Conservation (phyloP, 306 rosid genomes). For the Prosopis cineraria region DNA sequence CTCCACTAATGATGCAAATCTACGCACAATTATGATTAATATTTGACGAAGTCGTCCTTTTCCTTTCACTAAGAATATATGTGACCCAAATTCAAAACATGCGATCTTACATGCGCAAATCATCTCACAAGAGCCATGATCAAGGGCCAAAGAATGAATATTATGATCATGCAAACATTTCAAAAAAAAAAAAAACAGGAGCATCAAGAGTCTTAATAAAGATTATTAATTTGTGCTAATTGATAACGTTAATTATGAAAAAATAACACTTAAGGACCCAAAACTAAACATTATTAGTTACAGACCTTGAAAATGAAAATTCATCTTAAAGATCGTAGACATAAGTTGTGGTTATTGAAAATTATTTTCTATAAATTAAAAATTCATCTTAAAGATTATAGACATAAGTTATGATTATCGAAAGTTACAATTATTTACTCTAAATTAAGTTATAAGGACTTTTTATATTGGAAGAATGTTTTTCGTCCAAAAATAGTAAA, state of each 20-base stretch:
- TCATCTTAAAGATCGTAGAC: background rate
- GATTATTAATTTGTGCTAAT: background rate
- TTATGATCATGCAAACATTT: constrained; percentile 34
- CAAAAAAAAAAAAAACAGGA: no score
- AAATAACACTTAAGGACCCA: background rate
- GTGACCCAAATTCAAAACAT: constrained; percentile 24
- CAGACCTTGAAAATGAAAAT: background rate
- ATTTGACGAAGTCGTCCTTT: constrained; percentile 6
- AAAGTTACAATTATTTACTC: background rate
- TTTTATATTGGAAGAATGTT: background rate
- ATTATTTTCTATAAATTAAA: background rate
- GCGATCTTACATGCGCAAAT: constrained; percentile 31
- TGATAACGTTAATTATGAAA: background rate
- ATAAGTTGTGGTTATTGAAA: background rate
- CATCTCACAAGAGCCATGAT: constrained; percentile 10
- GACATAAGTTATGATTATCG: background rate
- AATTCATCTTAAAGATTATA: background rate
- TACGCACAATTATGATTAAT: constrained; percentile 25
- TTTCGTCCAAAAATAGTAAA: no score
- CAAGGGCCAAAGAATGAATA: constrained; percentile 31
- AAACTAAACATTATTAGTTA: background rate
- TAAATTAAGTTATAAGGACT: background rate
- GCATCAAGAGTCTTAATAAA: constrained; percentile 26
- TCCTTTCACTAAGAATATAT: constrained; percentile 15
- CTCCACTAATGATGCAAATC: constrained; percentile 30